Percentiles rank a stretch among this genome's conserved stretches.
Evolutionary conservation across 805 yeast genomes (phyloP).

Genomic region (Hanseniaspora vineae): DNA sequence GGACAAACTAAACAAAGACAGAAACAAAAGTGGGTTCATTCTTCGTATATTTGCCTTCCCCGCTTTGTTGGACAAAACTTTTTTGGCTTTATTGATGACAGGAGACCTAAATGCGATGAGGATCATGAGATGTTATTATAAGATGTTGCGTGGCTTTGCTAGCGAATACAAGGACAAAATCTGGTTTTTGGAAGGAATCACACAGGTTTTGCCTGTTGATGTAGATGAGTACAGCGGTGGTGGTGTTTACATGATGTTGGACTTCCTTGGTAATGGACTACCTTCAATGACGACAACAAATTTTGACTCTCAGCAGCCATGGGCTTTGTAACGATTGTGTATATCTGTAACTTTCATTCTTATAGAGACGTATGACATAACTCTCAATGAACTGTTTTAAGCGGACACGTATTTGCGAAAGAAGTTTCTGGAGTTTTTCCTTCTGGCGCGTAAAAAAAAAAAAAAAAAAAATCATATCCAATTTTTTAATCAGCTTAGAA

Average conservation of each 20-base stretch:
- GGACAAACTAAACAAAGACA: slow-evolving; percentile 70
- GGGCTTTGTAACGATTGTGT: not conserved
- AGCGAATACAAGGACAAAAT: slow-evolving; percentile 79
- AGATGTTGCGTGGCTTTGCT: slow-evolving; percentile 66
- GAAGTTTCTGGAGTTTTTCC: not conserved
- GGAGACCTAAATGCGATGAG: slow-evolving; percentile 85
- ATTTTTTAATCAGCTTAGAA: too few relatives aligned
- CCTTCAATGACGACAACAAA: slow-evolving; percentile 35
- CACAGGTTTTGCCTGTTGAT: slow-evolving; percentile 79
- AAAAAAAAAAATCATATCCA: too few relatives aligned
- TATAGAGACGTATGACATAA: not conserved
- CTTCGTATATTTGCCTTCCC: slow-evolving; percentile 86
- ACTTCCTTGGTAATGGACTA: slow-evolving; percentile 61
- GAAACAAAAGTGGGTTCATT: slow-evolving; percentile 75
- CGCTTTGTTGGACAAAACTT: slow-evolving; percentile 72
- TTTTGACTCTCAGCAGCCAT: slow-evolving; percentile 7
- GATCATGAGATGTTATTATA: slow-evolving; percentile 81
- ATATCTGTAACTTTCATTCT: not conserved
- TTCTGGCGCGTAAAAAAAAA: not conserved
- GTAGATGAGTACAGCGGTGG: slow-evolving; percentile 87
- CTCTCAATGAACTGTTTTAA: not conserved
- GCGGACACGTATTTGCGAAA: not conserved
- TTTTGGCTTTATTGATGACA: slow-evolving; percentile 62
- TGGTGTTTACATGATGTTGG: slow-evolving; percentile 86
- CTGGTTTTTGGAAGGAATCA: slow-evolving; percentile 90